Evolutionary conservation across 208 protist species (phyloP).

Genomic region (Wallacemonas rigidus): DNA sequence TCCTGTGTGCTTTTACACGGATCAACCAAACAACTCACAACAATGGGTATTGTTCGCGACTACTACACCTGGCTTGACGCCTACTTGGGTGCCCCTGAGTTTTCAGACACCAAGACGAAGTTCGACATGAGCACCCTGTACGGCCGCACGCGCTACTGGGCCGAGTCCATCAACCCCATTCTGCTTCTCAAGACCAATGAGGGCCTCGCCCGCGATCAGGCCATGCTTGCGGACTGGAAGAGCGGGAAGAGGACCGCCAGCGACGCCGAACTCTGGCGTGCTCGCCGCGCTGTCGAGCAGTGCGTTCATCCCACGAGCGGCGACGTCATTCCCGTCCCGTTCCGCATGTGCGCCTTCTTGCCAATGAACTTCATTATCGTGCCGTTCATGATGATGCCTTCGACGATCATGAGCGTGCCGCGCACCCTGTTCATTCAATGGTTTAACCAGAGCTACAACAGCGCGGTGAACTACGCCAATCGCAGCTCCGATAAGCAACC

Average conservation of each 20-base stretch:
- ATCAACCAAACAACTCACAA: not conserved
- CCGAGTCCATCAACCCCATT: constrained; percentile 80
- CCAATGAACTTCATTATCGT: constrained; percentile 92
- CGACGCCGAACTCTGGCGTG: constrained; percentile 84
- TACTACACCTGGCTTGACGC: constrained; percentile 19
- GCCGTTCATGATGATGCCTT: constrained; percentile 88
- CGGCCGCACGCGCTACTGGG: constrained; percentile 87
- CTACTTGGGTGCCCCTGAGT: constrained; percentile 32
- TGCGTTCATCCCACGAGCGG: constrained; percentile 92
- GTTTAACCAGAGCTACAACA: constrained; percentile 95
- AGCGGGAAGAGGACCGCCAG: constrained; percentile 28
- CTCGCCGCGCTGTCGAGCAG: constrained; percentile 81
- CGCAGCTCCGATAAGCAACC: constrained; percentile 90
- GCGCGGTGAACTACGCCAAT: constrained; percentile 94
- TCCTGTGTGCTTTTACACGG: too few species aligned
- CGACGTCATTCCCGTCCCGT: constrained; percentile 85
- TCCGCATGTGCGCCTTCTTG: constrained; percentile 93
- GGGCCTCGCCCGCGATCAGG: constrained; percentile 41
- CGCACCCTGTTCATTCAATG: constrained; percentile 90
- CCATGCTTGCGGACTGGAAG: constrained; percentile 53
- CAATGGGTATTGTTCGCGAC: constrained; percentile 23
- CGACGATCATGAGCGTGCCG: constrained; percentile 60
- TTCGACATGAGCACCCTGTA: constrained; percentile 83
- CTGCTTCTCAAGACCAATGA: constrained; percentile 65
- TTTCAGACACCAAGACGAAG: constrained; percentile 61